Evolutionary conservation across 2,329 filamentous ascomycete genomes (phyloP).

Genomic region (Alternaria ventricosa): DNA sequence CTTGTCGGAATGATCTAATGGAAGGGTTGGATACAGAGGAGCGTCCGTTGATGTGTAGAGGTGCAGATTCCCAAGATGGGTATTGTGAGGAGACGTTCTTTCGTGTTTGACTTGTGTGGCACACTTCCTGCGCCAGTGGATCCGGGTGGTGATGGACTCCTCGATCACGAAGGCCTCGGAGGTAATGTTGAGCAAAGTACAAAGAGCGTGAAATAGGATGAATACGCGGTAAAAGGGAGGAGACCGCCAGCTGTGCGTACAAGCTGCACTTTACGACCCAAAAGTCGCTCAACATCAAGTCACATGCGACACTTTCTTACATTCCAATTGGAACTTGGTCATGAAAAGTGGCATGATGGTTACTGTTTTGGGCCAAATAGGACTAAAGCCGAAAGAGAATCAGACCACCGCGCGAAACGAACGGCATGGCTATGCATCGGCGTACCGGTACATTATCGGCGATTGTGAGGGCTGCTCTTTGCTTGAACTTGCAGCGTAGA

Average conservation of each 20-base stretch:
- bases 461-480: background rate
- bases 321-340: background rate
- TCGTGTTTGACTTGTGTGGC: no score
- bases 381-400: slow-evolving; percentile 20
- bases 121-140: no score
- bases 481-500: background rate
- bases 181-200: background rate
- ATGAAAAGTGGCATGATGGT: slow-evolving; percentile 32
- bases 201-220: background rate
- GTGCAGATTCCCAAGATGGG: no score
- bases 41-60: no score
- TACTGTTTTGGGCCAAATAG: slow-evolving; percentile 24
- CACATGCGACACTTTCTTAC: slow-evolving; percentile 4
- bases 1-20: no score
- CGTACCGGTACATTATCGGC: background rate
- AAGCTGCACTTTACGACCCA: background rate
- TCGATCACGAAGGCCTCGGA: background rate
- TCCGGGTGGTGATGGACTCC: no score
- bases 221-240: background rate
- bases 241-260: background rate
- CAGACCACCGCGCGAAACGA: slow-evolving; percentile 27
- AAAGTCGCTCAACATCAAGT: slow-evolving; percentile 6
- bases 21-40: no score
- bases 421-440: slow-evolving; percentile 15
- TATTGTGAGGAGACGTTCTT: no score